A percentile compares a stretch with the other conserved stretches of the same genome.
Evolutionary conservation across 73 alveolate species (phyloP).

Genomic region (Symbiodinium natans): DNA sequence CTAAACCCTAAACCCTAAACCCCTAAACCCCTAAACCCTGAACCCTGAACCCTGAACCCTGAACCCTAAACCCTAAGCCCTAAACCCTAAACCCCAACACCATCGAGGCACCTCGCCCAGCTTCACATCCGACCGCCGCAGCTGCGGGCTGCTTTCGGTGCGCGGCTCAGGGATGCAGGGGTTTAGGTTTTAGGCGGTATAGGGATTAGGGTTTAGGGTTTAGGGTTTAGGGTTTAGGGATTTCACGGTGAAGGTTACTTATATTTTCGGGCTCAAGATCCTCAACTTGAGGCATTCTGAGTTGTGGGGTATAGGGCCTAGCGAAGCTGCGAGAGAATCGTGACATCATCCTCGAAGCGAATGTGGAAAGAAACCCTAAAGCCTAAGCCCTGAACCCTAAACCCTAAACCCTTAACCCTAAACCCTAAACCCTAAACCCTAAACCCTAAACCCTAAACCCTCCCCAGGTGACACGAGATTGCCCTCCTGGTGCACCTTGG

Average conservation of each 20-base stretch:
- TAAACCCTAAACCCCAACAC: neutral
- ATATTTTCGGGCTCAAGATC: too few species aligned
- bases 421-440: neutral
- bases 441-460: too few species aligned
- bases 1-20: too few species aligned
- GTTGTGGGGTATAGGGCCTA: too few species aligned
- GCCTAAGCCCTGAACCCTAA: neutral
- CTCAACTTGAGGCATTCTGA: too few species aligned
- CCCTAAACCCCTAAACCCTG: too few species aligned
- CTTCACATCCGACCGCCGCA: neutral
- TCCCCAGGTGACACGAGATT: slow-evolving; percentile 39
- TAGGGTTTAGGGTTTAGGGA: neutral
- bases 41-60: too few species aligned
- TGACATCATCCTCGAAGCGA: too few species aligned
- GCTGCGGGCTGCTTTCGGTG: neutral
- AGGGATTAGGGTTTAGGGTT: too few species aligned
- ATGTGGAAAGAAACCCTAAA: too few species aligned
- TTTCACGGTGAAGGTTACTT: neutral
- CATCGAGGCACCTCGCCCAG: neutral
- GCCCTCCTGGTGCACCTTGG: slow-evolving; percentile 71
- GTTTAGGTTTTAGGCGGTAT: neutral
- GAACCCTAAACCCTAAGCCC: neutral
- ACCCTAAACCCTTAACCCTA: neutral
- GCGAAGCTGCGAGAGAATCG: too few species aligned
- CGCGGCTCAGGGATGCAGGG: neutral